Percentiles rank a stretch among this genome's conserved stretches.
Conservation (phyloP, 768 basidiomycete genomes). For the Leccinum truebloodii region DNA sequence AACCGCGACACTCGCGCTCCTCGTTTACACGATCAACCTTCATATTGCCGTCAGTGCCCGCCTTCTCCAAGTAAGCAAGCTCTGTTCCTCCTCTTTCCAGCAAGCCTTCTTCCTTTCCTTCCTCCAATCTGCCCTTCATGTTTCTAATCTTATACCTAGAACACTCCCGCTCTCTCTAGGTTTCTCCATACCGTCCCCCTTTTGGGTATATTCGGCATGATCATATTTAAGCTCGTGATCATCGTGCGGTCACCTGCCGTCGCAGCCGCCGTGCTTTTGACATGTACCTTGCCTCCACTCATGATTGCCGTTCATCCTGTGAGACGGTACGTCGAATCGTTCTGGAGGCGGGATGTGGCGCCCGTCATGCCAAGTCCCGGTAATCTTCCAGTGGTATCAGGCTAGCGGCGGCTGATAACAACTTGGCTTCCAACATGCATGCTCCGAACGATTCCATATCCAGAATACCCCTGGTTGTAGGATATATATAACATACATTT, state of each 20-base stretch:
- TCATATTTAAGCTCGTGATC: conserved; percentile 17
- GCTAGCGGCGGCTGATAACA: not conserved
- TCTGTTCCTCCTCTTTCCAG: not conserved
- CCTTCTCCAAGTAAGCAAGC: conserved; percentile 19
- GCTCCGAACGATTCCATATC: not conserved
- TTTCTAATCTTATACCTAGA: conserved; percentile 8
- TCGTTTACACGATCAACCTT: conserved; percentile 33
- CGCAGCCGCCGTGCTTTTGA: conserved; percentile 19
- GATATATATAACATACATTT: no score
- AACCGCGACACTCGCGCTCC: conserved; percentile 25
- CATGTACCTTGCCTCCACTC: conserved; percentile 25
- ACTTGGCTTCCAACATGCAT: not conserved
- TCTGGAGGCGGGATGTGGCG: conserved; percentile 2
- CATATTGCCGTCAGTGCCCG: conserved; percentile 20
- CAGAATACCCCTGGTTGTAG: conserved; percentile 5
- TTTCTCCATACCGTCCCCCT: conserved; percentile 29
- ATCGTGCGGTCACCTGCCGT: conserved; percentile 25
- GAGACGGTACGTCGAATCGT: conserved; percentile 7
- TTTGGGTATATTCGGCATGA: conserved; percentile 27
- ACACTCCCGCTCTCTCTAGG: conserved; percentile 12
- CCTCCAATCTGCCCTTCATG: not conserved
- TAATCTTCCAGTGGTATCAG: not conserved
- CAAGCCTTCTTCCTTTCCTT: not conserved
- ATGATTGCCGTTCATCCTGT: conserved; percentile 8
- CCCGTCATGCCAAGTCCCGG: not conserved